These are phyloP conservation scores for Symbiodinium pilosum DNA, from an alignment of 73 alveolate genomes.

Conservation along the genomic window DNA sequence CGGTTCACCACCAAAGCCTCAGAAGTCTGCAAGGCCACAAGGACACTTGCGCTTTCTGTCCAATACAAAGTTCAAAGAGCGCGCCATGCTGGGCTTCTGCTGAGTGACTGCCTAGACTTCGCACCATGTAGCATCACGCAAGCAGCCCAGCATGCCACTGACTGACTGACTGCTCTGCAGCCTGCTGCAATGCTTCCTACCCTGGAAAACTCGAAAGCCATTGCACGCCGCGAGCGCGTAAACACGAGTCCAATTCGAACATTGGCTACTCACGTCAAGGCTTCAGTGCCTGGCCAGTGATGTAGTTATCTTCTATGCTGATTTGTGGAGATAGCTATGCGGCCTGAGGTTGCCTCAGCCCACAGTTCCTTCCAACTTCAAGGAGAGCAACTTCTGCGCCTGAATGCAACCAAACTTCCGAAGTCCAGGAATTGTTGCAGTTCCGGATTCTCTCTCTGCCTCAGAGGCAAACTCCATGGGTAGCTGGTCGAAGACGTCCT, in stretches of 20 bases:
- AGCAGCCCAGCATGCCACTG: background rate
- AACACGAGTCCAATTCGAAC: background rate
- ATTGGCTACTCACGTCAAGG: background rate
- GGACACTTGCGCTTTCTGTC: background rate
- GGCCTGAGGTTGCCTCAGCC: conserved; percentile 18
- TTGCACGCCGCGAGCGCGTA: too few relatives aligned
- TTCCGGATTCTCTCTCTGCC: background rate
- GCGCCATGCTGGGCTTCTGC: background rate
- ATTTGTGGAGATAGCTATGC: background rate
- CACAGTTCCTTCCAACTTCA: conserved; percentile 87
- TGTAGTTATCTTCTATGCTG: background rate
- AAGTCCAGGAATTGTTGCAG: background rate
- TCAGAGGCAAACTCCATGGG: conserved; percentile 95
- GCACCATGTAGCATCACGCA: too few relatives aligned
- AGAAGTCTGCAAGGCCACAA: background rate
- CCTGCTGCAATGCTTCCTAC: background rate
- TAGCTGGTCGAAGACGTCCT: conserved; percentile 95
- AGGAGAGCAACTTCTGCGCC: conserved; percentile 88
- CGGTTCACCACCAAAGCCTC: background rate
- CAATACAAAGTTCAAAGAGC: background rate
- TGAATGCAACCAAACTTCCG: background rate
- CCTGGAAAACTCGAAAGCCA: background rate
- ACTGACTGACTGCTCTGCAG: conserved; percentile 19
- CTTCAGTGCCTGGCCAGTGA: background rate
- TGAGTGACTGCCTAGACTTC: background rate